Base-by-base conservation (phyloP, 768 basidiomycete species). In the Boletus rex-veris region DNA sequence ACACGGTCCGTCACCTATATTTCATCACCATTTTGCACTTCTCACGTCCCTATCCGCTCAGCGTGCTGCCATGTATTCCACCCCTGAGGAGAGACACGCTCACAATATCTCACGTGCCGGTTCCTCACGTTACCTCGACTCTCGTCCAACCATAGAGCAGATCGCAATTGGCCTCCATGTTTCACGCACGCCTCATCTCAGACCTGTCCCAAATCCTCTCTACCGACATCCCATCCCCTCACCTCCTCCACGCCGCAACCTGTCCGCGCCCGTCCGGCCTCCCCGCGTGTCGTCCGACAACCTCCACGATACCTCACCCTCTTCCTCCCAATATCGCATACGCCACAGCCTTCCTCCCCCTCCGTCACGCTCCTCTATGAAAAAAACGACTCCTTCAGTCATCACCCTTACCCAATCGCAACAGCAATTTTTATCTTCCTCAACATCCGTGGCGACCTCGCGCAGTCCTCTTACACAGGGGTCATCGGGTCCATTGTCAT, bases 141-240 rank as follows among this genome's bases (percentile, higher is more conserved):
- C 77, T 28, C 82, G 79, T 15, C 87, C 87, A 2, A 85, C 83
- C 44, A 77, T 88, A 38, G 82, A 86, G 62, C 87, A 90, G 70
- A 90, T 90, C 55, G 84, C 85, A 14, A 89, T 90, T 86, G 88
- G 88, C 18, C 76, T 90, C 21, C 88, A 90, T 67, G 73, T 86
- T 30, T 89, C 88, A 7, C 81, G 85, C 36, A 90, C 88, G 1
- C 88, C 88, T 4, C 87, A 89, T 65, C 70, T 89, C 28, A 78
- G 82, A 40, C 75, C 79, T 9, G 65, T 59, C 30, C 33, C 52
- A 9, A 58, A 49, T 40, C 47, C 64, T 14, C 60, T 52, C 39
- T 68, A 58, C 11, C 59, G 63, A 26, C 52, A 65, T 43, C 48
- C 61, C 12, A 24, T 62, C 4, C 48, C 59, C 12, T 50, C 68